Conservation (phyloP, 73 alveolate species). For the Tetrahymena elliotti region DNA sequence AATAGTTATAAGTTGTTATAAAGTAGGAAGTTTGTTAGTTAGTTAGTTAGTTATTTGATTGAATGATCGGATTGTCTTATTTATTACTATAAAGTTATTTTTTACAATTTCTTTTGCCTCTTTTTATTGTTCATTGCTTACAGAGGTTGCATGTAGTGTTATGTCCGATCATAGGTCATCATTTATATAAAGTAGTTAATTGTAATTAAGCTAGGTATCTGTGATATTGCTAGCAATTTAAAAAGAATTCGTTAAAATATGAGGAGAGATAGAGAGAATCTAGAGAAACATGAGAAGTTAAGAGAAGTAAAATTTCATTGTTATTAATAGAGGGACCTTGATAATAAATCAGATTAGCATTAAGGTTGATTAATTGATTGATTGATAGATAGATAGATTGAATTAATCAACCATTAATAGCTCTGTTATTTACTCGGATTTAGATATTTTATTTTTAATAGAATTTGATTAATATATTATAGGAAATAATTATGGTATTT, state of each 20-base stretch:
- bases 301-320: background rate
- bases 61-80: background rate
- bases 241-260: background rate
- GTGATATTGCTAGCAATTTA: too few species aligned
- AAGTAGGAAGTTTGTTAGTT: background rate
- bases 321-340: background rate
- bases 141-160: background rate
- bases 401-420: background rate
- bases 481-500: too few species aligned
- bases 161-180: background rate
- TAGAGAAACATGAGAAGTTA: background rate
- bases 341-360: too few species aligned
- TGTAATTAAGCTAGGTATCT: background rate
- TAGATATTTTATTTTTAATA: too few species aligned
- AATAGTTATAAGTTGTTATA: background rate
- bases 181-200: background rate
- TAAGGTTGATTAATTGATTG: background rate
- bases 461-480: too few species aligned
- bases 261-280: background rate
- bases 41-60: background rate
- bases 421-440: background rate
- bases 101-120: background rate
- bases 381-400: background rate
- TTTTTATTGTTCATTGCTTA: too few species aligned
- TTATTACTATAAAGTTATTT: background rate